Evolutionary conservation across 441 rosid species (phyloP), one percentile per base, ranked within the genome.

Genomic region (Euphorbia celastroides): DNA sequence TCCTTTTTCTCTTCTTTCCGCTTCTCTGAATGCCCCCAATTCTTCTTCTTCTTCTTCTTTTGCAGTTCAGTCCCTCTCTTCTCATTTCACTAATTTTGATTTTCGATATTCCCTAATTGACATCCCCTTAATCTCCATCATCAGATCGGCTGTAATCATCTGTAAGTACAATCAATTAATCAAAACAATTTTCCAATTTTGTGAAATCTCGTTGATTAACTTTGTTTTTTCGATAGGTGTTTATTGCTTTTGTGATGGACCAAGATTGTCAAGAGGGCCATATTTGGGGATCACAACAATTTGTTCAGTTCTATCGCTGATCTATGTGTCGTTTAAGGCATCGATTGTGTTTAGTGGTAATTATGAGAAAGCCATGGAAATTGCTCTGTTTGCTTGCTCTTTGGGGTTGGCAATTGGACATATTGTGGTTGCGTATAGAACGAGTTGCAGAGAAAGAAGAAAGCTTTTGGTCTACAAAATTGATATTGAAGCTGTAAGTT

Each of bases 401-500:
- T 50, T 81, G 64, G 75, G 73, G 30, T 64, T 93, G 67, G 94
- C 97, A 0, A 72, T 87, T 48, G 96, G 83, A 12, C 98, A 90
- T 57, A 69, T 93, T 36, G 64, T 83, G 48, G 95, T 84, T 19
- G 97, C 97, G 0, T 90, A 93, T 52, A 73, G 87, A 82, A 93
- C 88, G 41, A 89, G 97, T 66, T 93, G 98, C 81, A 80, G 87
- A 72, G 97, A 89, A 66, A 82, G 96, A 77, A 86, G 92, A 79
- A 93, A 93, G 75, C 96, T 93, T 56, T 82, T 89, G 63, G 97
- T 93, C 20, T 93, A 82, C 85, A 90, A 85, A 80, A 93, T 93
- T 70, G 98, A 90, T 81, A 90, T 89, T 36, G 98, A 93, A 90
- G 90, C 97, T 32, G 98, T 93, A 84, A 89, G 97, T 84, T 67